These are phyloP conservation scores for Agaricales sp. DNA, from an alignment of 1,284 basidiomycete genomes.

Conservation along the genomic window DNA sequence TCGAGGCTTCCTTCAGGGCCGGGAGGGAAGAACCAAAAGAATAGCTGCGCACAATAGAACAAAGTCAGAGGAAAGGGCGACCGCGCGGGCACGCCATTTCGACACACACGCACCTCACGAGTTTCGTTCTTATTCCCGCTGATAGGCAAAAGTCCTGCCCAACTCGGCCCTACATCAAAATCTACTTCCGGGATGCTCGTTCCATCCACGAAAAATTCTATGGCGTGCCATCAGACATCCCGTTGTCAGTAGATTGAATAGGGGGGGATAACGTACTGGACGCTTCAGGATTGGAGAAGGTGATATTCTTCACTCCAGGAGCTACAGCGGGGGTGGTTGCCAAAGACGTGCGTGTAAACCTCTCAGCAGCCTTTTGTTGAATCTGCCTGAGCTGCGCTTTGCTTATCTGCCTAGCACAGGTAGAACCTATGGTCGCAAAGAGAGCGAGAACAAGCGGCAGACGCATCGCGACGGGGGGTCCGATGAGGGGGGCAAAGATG, in stretches of 20 bases:
- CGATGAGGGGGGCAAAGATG: not conserved
- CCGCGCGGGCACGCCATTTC: not conserved
- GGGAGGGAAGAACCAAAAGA: conserved; percentile 84
- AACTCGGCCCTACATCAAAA: conserved; percentile 67
- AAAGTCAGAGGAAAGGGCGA: conserved; percentile 1
- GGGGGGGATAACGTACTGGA: conserved; percentile 30
- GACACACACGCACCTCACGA: conserved; percentile 36
- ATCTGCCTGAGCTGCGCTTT: conserved; percentile 11
- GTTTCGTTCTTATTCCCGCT: conserved; percentile 50
- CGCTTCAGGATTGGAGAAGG: conserved; percentile 58
- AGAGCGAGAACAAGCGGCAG: conserved; percentile 3
- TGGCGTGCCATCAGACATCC: not conserved
- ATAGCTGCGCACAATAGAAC: conserved; percentile 35
- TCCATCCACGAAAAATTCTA: conserved; percentile 69
- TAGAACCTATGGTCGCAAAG: conserved; percentile 5
- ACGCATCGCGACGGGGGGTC: not conserved
- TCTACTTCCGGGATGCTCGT: conserved; percentile 54
- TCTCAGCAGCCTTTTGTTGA: conserved; percentile 25
- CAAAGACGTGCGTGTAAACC: conserved; percentile 18
- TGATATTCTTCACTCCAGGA: conserved; percentile 46
- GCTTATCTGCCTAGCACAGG: conserved; percentile 13
- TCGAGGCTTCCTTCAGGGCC: conserved; percentile 60
- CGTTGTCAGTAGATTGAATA: not conserved
- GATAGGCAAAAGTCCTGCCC: conserved; percentile 66
- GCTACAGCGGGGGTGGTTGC: conserved; percentile 13